Evolutionary conservation across 2,329 filamentous ascomycete genomes (phyloP).

Genomic region (Ophiostoma montium): DNA sequence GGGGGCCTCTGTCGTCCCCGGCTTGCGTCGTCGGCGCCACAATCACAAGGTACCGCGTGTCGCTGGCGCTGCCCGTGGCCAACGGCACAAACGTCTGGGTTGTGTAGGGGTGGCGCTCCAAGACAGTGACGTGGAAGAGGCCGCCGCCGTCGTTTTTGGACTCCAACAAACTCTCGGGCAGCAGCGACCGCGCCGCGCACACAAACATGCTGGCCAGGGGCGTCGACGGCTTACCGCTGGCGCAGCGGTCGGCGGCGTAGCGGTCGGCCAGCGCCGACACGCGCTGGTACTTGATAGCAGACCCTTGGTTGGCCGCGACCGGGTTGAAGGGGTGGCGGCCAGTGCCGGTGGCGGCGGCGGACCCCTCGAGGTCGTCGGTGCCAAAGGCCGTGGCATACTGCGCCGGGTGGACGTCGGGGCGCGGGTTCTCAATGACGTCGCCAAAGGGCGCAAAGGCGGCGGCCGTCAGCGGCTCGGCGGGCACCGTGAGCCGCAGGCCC

Average conservation of each 20-base stretch:
- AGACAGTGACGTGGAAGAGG: conserved; percentile 53
- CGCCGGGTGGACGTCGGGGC: conserved; percentile 38
- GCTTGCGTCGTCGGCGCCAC: conserved; percentile 59
- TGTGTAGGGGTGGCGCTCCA: conserved; percentile 89
- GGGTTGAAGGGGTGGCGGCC: conserved; percentile 23
- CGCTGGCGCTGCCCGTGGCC: conserved; percentile 26
- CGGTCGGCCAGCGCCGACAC: conserved; percentile 60
- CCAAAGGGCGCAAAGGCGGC: conserved; percentile 66
- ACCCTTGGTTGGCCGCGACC: conserved; percentile 67
- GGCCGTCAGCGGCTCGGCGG: conserved; percentile 51
- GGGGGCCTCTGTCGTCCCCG: conserved; percentile 30
- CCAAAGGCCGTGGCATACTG: conserved; percentile 16
- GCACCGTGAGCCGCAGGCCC: conserved; percentile 32
- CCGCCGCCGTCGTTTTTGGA: conserved; percentile 5
- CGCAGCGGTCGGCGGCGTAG: conserved; percentile 43
- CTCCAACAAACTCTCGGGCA: not conserved
- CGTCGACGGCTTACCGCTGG: conserved; percentile 39
- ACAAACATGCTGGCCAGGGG: conserved; percentile 81
- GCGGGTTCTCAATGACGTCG: conserved; percentile 65
- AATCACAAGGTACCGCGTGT: conserved; percentile 58
- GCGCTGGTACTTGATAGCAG: conserved; percentile 72
- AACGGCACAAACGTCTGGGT: conserved; percentile 87
- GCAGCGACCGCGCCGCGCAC: conserved; percentile 48
- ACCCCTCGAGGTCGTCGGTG: not conserved
- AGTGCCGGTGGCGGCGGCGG: not conserved